Evolutionary conservation across 768 basidiomycete genomes (phyloP), one percentile per base, ranked within the genome.

Genomic region (Tulasnella sp.): DNA sequence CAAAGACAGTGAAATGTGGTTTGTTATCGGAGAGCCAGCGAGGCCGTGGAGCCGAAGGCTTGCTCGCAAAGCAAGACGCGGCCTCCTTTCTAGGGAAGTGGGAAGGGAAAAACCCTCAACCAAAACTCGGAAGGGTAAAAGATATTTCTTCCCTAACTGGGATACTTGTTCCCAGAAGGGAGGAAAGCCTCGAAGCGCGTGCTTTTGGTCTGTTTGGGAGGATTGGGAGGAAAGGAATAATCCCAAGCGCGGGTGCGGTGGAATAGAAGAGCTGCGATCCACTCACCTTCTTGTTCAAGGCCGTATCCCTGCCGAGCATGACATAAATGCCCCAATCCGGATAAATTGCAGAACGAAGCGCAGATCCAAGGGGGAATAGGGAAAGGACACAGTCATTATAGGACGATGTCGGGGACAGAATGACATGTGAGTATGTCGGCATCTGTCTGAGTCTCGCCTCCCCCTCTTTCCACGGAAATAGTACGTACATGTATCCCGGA

Each of bases 401-500:
- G 29, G 29, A 32, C 61, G 32, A 35, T 67, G 61, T 29, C 61
- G 61, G 61, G 29, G 26, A 13, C 32, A 29, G 29, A 29, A 16
- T 67, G 15, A 26, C 29, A 67, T 67, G 61, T 67, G 61, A 67
- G 61, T 32, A 67, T 29, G 29, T 26, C 35, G 35, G 20, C 11
- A 5, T 67, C 61, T 67, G 61, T 67, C 61, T 32, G 61, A 20
- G 23, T 32, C 26, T 29, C 29, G 61, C 13, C n/a, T n/a, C n/a
- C n/a, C n/a, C n/a, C n/a, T n/a, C n/a, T 29, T 67, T 26, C 15
- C 29, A 26, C 61, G 61, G 61, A 35, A 67, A 35, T 72, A 78
- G 48, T 29, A 70, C 78, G 71, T 72, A 79, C 79, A 79, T 79
- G 55, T 79, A 79, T 37, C 79, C 79, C 13, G 79, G 79, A 44